phyloP scores from a whole-genome alignment of 805 yeast species.

The Zygosaccharomyces rouxii region DNA sequence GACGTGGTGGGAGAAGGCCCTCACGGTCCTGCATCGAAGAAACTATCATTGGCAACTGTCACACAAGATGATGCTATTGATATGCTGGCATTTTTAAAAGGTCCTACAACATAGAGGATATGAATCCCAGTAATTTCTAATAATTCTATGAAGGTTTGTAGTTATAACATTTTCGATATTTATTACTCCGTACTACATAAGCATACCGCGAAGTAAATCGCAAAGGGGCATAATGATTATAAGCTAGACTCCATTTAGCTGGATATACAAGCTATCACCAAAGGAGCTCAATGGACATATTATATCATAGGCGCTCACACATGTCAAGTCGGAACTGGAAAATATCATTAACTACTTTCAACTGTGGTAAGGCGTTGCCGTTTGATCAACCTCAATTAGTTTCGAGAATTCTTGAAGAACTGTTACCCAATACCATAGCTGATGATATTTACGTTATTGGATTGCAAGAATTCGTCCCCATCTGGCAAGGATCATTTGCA shows the following conservation, averaged over 20 bases:
- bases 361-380: slow-evolving; percentile 49
- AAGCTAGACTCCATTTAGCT: not conserved
- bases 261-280: not conserved
- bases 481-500: slow-evolving; percentile 50
- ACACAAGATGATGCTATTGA: slow-evolving; percentile 19
- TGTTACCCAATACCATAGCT: slow-evolving; percentile 29
- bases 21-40: not conserved
- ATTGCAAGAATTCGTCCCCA: slow-evolving; percentile 58
- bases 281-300: not conserved
- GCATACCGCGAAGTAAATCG: not conserved
- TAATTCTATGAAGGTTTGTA: not conserved
- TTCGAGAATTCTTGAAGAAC: slow-evolving; percentile 32
- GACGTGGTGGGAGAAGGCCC: slow-evolving; percentile 5
- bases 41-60: slow-evolving; percentile 1
- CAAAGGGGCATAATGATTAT: not conserved
- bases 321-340: slow-evolving; percentile 5
- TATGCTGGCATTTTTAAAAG: slow-evolving; percentile 29
- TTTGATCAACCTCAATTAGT: slow-evolving; percentile 33
- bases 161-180: not conserved
- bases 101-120: slow-evolving; percentile 10
- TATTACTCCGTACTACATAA: not conserved
- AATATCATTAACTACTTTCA: slow-evolving; percentile 42
- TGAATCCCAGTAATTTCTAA: not conserved
- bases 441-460: slow-evolving; percentile 53
- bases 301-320: not conserved